Evolutionary conservation across 1,284 basidiomycete species (phyloP).

Genomic region (Exsudoporus floridanus): DNA sequence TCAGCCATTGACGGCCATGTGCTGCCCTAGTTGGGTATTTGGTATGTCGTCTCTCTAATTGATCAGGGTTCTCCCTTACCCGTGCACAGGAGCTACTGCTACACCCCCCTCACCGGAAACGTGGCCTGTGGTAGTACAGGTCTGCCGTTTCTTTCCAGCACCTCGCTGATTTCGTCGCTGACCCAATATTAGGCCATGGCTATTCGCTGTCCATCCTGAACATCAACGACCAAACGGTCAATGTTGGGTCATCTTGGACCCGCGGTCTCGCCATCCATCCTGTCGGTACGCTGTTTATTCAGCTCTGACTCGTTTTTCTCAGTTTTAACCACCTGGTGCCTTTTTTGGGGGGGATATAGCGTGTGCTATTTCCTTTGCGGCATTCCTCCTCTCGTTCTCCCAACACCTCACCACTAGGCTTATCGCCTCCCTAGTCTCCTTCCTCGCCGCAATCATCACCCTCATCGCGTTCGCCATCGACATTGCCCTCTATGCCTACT

Average conservation of each 20-base stretch:
- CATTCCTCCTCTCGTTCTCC: conserved; percentile 63
- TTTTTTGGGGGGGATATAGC: conserved; percentile 42
- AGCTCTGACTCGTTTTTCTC: conserved; percentile 1
- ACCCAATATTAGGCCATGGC: conserved; percentile 44
- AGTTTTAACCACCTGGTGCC: conserved; percentile 8
- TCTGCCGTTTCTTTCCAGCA: conserved; percentile 14
- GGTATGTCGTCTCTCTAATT: conserved; percentile 16
- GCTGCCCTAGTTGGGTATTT: conserved; percentile 29
- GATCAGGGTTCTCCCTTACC: conserved; percentile 5
- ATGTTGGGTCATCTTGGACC: conserved; percentile 62
- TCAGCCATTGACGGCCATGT: conserved; percentile 16
- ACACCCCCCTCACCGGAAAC: conserved; percentile 15
- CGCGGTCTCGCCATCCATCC: conserved; percentile 72
- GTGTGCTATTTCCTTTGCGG: conserved; percentile 59
- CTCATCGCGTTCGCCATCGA: conserved; percentile 72
- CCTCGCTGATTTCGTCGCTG: background rate
- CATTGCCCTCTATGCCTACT: conserved; percentile 66
- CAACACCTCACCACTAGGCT: conserved; percentile 58
- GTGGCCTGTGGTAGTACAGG: conserved; percentile 17
- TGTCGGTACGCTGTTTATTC: conserved; percentile 50
- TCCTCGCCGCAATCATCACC: conserved; percentile 63
- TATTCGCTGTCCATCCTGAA: conserved; percentile 46
- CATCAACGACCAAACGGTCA: conserved; percentile 33
- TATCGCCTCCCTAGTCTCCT: conserved; percentile 58
- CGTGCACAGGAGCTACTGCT: conserved; percentile 28